Conservation (phyloP, 139 green algal genomes). For the Asterochloris sp. region DNA sequence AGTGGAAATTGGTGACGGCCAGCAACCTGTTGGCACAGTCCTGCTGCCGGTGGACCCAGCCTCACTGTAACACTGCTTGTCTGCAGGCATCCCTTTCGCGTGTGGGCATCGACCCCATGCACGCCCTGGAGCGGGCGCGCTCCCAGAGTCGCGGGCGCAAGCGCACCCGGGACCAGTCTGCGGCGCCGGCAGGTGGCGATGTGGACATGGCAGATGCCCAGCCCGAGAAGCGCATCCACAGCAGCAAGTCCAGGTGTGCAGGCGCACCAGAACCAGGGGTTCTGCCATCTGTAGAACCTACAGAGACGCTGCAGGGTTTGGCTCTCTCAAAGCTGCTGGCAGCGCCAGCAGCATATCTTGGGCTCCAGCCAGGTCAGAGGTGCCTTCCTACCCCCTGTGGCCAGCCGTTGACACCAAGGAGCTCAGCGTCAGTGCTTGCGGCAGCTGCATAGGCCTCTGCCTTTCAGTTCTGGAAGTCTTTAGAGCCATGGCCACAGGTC, state of each 20-base stretch:
- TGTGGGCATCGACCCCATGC: slow-evolving; percentile 84
- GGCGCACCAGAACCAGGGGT: not conserved
- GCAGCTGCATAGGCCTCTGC: not conserved
- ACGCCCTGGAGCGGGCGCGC: slow-evolving; percentile 65
- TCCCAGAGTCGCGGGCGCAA: slow-evolving; percentile 64
- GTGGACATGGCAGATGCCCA: slow-evolving; percentile 39
- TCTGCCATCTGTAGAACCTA: not conserved
- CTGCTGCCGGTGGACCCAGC: too few relatives aligned
- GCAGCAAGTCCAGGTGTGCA: slow-evolving; percentile 66
- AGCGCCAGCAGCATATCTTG: not conserved
- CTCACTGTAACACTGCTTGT: not conserved
- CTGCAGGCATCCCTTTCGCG: slow-evolving; percentile 62
- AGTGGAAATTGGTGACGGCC: too few relatives aligned
- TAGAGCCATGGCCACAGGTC: too few relatives aligned
- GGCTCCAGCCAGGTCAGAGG: not conserved
- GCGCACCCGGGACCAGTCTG: slow-evolving; percentile 44
- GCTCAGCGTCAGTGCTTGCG: not conserved
- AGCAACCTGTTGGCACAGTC: too few relatives aligned
- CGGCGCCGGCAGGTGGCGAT: slow-evolving; percentile 13
- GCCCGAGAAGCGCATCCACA: slow-evolving; percentile 76
- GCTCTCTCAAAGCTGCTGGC: not conserved
- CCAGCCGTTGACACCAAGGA: not conserved
- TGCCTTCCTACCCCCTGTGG: not conserved
- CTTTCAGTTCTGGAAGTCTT: not conserved
- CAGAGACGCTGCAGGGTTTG: not conserved